Evolutionary conservation across 176 grass and related monocot species (phyloP).

Genomic region (Lolium rigidum): DNA sequence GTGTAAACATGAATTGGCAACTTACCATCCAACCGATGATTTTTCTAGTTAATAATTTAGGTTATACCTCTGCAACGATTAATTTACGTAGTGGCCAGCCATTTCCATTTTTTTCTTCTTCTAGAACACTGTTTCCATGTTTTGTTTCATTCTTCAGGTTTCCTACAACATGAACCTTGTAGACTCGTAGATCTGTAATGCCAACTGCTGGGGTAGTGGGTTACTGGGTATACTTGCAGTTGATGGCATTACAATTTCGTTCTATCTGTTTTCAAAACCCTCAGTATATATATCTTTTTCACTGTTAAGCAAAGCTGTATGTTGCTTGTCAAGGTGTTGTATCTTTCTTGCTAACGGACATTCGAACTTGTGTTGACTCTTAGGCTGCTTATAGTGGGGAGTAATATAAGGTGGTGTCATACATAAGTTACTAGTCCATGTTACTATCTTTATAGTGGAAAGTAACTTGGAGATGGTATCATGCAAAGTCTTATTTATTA

Average conservation of each 20-base stretch:
- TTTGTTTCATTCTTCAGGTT: not conserved
- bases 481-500: too few species aligned
- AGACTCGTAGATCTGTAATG: not conserved
- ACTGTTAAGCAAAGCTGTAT: not conserved
- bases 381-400: too few species aligned
- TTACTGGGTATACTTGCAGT: not conserved
- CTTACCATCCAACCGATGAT: not conserved
- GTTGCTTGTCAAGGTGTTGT: slow-evolving; percentile 14
- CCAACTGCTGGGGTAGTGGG: not conserved
- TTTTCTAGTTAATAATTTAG: not conserved
- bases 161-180: not conserved
- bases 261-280: not conserved
- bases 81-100: not conserved
- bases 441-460: too few species aligned
- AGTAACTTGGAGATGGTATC: too few species aligned
- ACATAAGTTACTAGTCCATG: too few species aligned
- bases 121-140: not conserved
- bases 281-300: not conserved
- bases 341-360: not conserved
- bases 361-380: not conserved
- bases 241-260: not conserved
- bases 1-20: not conserved
- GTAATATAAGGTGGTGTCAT: too few species aligned
- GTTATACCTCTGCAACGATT: not conserved
- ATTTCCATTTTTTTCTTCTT: not conserved